A percentile compares a stretch with the other conserved stretches of the same genome.
Evolutionary conservation across 768 basidiomycete species (phyloP).

Genomic region (Phallus indusiatus): DNA sequence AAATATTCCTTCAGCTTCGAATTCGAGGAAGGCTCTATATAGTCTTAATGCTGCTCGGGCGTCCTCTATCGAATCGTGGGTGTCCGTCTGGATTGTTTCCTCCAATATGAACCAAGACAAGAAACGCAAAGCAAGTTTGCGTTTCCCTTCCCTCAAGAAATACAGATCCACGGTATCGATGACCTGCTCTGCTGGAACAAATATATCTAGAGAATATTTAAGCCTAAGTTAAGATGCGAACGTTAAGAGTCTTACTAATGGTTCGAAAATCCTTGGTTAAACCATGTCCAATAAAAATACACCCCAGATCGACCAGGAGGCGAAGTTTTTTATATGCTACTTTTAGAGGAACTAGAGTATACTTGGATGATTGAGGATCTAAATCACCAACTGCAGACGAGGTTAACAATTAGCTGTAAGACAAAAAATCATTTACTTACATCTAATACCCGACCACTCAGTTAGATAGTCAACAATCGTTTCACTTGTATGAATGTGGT

Average conservation of each 20-base stretch:
- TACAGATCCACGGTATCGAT: constrained; percentile 98
- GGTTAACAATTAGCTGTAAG: constrained; percentile 2
- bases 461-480: constrained; percentile 94
- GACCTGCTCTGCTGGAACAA: constrained; percentile 90
- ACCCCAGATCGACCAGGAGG: constrained; percentile 85
- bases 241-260: constrained; percentile 62
- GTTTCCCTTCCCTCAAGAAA: constrained; percentile 69
- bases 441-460: constrained; percentile 92
- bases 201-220: constrained; percentile 56
- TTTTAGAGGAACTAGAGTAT: constrained; percentile 91
- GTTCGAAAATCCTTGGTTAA: constrained; percentile 96
- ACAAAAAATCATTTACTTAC: constrained; percentile 34
- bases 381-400: constrained; percentile 71
- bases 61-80: constrained; percentile 98
- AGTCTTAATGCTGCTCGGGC: constrained; percentile 77
- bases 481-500: constrained; percentile 96
- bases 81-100: constrained; percentile 87
- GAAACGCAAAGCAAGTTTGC: constrained; percentile 86
- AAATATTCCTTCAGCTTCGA: constrained; percentile 68
- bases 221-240: not conserved
- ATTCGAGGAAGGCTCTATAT: constrained; percentile 71
- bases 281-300: constrained; percentile 96
- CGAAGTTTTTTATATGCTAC: constrained; percentile 98
- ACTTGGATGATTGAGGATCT: constrained; percentile 69
- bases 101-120: constrained; percentile 90